phyloP scores from a whole-genome alignment of 345 rosid genomes.

The Gossypium bickii region DNA sequence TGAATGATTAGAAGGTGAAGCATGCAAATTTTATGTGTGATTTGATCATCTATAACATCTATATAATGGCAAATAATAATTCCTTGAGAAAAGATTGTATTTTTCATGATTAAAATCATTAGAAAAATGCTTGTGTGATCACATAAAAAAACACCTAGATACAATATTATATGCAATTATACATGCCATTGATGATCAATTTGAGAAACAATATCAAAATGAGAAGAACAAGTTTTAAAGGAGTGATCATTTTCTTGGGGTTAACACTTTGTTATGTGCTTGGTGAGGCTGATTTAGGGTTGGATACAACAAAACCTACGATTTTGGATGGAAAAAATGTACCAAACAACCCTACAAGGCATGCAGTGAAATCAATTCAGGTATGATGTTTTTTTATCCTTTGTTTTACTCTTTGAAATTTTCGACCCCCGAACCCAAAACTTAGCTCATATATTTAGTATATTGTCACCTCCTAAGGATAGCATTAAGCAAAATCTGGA shows the following conservation, averaged over 20 bases:
- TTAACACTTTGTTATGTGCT: constrained; percentile 5
- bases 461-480: no score
- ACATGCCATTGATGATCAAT: not conserved
- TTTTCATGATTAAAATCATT: not conserved
- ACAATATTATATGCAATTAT: not conserved
- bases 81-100: not conserved
- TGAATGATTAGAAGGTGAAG: constrained; percentile 39
- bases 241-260: constrained; percentile 5
- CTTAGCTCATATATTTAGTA: not conserved
- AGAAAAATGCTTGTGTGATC: constrained; percentile 1
- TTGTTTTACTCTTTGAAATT: no score
- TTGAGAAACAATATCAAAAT: not conserved
- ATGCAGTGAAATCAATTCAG: constrained; percentile 38
- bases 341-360: constrained; percentile 1
- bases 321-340: not conserved
- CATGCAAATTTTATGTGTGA: constrained; percentile 30
- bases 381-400: constrained; percentile 13
- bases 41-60: not conserved
- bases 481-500: no score
- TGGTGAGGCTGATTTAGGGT: not conserved
- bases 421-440: not conserved
- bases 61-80: not conserved
- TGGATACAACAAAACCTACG: not conserved
- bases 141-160: not conserved
- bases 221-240: constrained; percentile 1